Evolutionary conservation across 371 early-diverging fungal genomes (phyloP).

Genomic region (Lichtheimia ornata): DNA sequence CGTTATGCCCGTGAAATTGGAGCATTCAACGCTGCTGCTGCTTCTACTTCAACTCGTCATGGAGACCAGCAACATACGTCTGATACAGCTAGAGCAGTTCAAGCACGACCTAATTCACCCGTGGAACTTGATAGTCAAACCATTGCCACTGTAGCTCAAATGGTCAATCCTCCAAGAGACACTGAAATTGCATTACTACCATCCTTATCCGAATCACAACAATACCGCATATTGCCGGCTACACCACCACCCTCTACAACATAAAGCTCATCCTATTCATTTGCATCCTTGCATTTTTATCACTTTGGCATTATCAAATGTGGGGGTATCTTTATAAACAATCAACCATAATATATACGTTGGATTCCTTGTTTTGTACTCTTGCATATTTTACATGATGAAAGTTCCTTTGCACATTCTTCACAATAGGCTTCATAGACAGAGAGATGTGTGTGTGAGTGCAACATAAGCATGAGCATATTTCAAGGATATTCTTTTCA

Average conservation of each 20-base stretch:
- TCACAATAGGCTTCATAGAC: slow-evolving; percentile 3
- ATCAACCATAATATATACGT: slow-evolving; percentile 8
- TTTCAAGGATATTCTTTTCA: background rate
- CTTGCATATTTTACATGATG: background rate
- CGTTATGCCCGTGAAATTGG: slow-evolving; percentile 74
- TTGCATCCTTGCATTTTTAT: background rate
- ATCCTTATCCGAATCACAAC: slow-evolving; percentile 1
- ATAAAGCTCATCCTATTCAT: background rate
- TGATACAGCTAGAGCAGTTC: background rate
- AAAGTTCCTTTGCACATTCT: background rate
- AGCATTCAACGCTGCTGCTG: slow-evolving; percentile 10
- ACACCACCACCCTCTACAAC: background rate
- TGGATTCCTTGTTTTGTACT: slow-evolving; percentile 6
- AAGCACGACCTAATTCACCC: slow-evolving; percentile 4
- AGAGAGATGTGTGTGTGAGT: background rate
- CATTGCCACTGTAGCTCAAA: slow-evolving; percentile 29
- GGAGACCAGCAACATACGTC: too few relatives aligned
- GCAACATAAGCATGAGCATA: too few relatives aligned
- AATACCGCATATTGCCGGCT: slow-evolving; percentile 12
- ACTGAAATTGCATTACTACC: background rate
- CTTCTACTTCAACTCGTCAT: too few relatives aligned
- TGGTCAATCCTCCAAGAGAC: slow-evolving; percentile 21
- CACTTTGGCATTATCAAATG: background rate
- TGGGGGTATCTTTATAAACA: too few relatives aligned
- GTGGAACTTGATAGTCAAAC: slow-evolving; percentile 25